phyloP scores from a whole-genome alignment of 306 rosid species.

The Castanea mollissima region DNA sequence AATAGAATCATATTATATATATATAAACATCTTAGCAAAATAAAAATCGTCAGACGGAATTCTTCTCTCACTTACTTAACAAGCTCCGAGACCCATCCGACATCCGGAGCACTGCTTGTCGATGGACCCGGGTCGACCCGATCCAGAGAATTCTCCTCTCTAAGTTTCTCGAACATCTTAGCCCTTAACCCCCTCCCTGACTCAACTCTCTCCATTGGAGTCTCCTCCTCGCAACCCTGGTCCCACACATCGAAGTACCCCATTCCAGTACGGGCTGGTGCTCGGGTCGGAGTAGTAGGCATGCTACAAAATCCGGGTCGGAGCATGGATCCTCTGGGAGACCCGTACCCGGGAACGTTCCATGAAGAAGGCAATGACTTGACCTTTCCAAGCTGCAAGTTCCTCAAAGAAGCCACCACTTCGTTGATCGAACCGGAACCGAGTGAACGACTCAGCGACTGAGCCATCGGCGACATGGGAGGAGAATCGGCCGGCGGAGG shows the following conservation, averaged over 20 bases:
- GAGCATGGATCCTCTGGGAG: constrained; percentile 62
- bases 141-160: constrained; percentile 66
- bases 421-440: constrained; percentile 60
- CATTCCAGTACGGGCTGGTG: constrained; percentile 36
- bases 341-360: constrained; percentile 49
- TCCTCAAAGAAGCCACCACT: constrained; percentile 62
- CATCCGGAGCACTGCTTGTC: constrained; percentile 50
- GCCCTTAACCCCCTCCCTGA: constrained; percentile 78
- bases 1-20: constrained; percentile 6
- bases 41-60: neutral
- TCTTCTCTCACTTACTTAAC: constrained; percentile 34
- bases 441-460: constrained; percentile 48
- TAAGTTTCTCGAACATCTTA: constrained; percentile 76
- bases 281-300: constrained; percentile 70
- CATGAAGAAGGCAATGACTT: constrained; percentile 58
- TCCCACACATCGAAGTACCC: constrained; percentile 53
- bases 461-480: constrained; percentile 66
- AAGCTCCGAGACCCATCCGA: constrained; percentile 84
- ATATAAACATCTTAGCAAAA: neutral
- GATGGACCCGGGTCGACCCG: constrained; percentile 30
- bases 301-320: constrained; percentile 79
- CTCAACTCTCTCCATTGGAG: constrained; percentile 91
- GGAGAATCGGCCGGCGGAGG: constrained; percentile 57
- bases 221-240: constrained; percentile 59
- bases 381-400: constrained; percentile 65